phyloP scores from a whole-genome alignment of 768 basidiomycete genomes.

The Daedaleopsis sinensis region DNA sequence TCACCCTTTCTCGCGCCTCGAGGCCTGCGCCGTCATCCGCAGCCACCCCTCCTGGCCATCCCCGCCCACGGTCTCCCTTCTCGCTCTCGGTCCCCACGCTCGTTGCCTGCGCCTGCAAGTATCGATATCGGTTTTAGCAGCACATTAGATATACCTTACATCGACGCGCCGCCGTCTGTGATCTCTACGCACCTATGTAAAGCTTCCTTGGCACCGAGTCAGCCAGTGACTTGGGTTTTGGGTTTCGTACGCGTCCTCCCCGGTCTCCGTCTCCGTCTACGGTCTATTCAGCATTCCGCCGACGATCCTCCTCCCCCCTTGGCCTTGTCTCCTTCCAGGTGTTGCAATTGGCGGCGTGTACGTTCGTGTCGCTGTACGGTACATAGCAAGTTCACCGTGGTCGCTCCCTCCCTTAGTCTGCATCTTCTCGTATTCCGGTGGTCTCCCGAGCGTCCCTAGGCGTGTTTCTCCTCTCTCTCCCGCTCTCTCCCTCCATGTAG shows the following conservation, averaged over 20 bases:
- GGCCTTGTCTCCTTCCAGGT: not conserved
- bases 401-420: not conserved
- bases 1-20: not conserved
- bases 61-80: not conserved
- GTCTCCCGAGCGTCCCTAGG: not conserved
- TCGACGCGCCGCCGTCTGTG: slow-evolving; percentile 14
- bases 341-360: not conserved
- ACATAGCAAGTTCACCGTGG: not conserved
- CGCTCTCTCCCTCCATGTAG: not conserved
- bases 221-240: not conserved
- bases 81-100: not conserved
- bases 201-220: not conserved
- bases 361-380: not conserved
- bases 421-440: not conserved
- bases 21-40: not conserved
- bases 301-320: not conserved
- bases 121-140: slow-evolving; percentile 5
- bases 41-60: not conserved
- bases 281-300: not conserved
- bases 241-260: not conserved
- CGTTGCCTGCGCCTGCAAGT: not conserved
- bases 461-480: not conserved
- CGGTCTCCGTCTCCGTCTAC: too few relatives aligned
- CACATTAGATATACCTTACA: slow-evolving; percentile 19
- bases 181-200: slow-evolving; percentile 16